phyloP scores from a whole-genome alignment of 164 flowering plant species.

The Stephania cephalantha region DNA sequence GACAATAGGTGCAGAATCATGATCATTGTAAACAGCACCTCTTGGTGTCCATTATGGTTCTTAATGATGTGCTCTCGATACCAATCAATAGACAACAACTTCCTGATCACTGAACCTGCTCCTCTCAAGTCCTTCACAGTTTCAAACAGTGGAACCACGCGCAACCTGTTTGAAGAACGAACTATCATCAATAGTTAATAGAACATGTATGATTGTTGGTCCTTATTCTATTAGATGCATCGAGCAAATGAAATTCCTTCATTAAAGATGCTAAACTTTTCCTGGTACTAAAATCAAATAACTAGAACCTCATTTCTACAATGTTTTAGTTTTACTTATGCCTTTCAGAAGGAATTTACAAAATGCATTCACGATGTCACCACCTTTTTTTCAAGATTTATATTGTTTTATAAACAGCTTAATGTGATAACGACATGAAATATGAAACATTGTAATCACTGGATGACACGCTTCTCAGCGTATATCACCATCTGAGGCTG shows the following conservation, averaged over 20 bases:
- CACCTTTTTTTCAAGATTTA: background rate
- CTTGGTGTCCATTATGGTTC: slow-evolving; percentile 89
- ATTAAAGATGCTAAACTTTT: background rate
- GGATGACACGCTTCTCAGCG: background rate
- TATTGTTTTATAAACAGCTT: background rate
- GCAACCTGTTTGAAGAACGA: slow-evolving; percentile 39
- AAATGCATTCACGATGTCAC: background rate
- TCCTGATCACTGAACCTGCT: slow-evolving; percentile 87
- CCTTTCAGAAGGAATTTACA: background rate
- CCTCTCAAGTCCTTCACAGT: slow-evolving; percentile 85
- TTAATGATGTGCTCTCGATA: slow-evolving; percentile 67
- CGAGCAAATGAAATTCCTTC: background rate
- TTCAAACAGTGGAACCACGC: slow-evolving; percentile 96
- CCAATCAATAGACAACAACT: slow-evolving; percentile 87
- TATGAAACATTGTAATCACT: background rate
- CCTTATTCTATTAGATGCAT: background rate
- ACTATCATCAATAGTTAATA: background rate
- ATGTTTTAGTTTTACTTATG: background rate
- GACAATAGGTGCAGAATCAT: background rate
- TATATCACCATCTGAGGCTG: background rate
- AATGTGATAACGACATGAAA: background rate
- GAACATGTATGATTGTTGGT: background rate
- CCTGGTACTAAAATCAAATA: background rate
- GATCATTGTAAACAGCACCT: slow-evolving; percentile 34
- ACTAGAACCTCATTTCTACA: background rate